Evolutionary conservation across 1,284 basidiomycete genomes (phyloP).

Genomic region (Termitomyces sp.): DNA sequence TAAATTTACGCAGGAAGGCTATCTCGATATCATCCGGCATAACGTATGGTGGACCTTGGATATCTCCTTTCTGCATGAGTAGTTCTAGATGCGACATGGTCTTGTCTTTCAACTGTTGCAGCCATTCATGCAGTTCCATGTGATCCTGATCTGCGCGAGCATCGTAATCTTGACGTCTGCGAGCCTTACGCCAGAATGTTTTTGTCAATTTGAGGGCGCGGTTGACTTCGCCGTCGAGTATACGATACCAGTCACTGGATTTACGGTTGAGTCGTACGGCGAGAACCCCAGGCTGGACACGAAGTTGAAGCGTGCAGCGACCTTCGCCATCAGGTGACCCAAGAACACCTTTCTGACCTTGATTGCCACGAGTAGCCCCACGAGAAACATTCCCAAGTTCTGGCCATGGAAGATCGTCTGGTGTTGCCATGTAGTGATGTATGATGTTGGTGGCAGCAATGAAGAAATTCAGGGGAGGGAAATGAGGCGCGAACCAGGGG

Average conservation of each 20-base stretch:
- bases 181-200: slow-evolving; percentile 74
- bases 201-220: slow-evolving; percentile 75
- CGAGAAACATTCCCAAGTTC: slow-evolving; percentile 78
- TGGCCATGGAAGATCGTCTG: slow-evolving; percentile 78
- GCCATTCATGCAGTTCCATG: slow-evolving; percentile 80
- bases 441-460: slow-evolving; percentile 20
- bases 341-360: slow-evolving; percentile 74
- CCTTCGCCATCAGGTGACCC: slow-evolving; percentile 65
- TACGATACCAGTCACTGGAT: slow-evolving; percentile 74
- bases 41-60: slow-evolving; percentile 70
- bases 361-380: slow-evolving; percentile 76
- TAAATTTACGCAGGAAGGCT: slow-evolving; percentile 70
- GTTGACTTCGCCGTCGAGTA: slow-evolving; percentile 68
- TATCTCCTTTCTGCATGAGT: slow-evolving; percentile 80
- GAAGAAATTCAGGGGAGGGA: slow-evolving; percentile 20
- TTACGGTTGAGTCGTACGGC: slow-evolving; percentile 66
- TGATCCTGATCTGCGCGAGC: slow-evolving; percentile 77
- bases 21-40: slow-evolving; percentile 76
- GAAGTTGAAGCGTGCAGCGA: slow-evolving; percentile 64
- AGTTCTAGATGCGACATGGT: slow-evolving; percentile 79
- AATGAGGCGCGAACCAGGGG: slow-evolving; percentile 13
- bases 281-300: slow-evolving; percentile 75
- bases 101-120: slow-evolving; percentile 79
- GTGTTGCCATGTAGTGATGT: slow-evolving; percentile 43
- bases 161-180: slow-evolving; percentile 76